Conservation (phyloP, 139 green algal species). For the Chlorella sp. region DNA sequence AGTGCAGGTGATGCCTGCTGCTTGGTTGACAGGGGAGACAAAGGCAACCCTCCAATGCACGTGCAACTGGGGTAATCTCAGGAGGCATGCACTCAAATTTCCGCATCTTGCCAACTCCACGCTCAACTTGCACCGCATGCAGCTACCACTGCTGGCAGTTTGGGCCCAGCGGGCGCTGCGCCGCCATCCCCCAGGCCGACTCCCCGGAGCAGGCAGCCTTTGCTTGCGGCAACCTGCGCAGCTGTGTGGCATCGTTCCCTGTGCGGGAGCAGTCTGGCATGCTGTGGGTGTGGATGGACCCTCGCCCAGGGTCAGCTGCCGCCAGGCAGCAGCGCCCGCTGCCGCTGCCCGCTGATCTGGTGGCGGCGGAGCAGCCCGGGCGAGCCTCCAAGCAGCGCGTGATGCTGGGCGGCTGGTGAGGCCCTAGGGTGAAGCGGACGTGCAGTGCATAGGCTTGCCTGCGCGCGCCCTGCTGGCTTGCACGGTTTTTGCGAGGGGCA, state of each 20-base stretch:
- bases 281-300: slow-evolving; percentile 65
- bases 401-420: slow-evolving; percentile 36
- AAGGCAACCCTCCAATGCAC: too few species aligned
- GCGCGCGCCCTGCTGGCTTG: too few species aligned
- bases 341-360: slow-evolving; percentile 24
- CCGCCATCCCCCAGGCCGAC: slow-evolving; percentile 60
- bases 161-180: slow-evolving; percentile 49
- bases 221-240: slow-evolving; percentile 20
- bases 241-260: slow-evolving; percentile 40
- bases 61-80: too few species aligned
- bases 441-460: too few species aligned
- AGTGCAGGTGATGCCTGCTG: slow-evolving; percentile 42
- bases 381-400: too few species aligned
- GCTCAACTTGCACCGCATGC: too few species aligned
- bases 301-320: neutral
- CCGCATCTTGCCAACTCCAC: too few species aligned
- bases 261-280: slow-evolving; percentile 48
- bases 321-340: slow-evolving; percentile 8
- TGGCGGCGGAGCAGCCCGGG: too few species aligned
- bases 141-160: slow-evolving; percentile 72
- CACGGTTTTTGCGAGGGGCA: too few species aligned
- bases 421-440: neutral
- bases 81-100: too few species aligned
- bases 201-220: slow-evolving; percentile 22
- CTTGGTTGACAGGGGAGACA: too few species aligned